Conservation (phyloP, 768 basidiomycete species). For the Mycena olivaceomarginata region DNA sequence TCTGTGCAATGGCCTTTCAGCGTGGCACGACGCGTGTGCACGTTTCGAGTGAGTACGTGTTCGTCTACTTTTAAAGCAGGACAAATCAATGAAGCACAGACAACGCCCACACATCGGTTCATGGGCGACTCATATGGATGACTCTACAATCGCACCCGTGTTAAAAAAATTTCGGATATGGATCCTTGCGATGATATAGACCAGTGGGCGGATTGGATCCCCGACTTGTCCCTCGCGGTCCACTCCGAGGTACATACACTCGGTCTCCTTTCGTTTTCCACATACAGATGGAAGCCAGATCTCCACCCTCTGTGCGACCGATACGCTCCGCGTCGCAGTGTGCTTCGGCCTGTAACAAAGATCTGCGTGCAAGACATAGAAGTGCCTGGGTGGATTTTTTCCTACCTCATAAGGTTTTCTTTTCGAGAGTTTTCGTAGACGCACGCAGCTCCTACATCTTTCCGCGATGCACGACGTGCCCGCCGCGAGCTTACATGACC, state of each 20-base stretch:
- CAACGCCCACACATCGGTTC: slow-evolving; percentile 26
- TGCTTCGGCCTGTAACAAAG: slow-evolving; percentile 40
- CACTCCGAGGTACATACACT: slow-evolving; percentile 31
- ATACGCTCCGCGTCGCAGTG: slow-evolving; percentile 30
- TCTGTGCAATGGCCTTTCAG: slow-evolving; percentile 11
- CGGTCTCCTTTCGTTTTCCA: not conserved
- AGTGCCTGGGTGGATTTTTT: slow-evolving; percentile 20
- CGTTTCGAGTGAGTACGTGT: slow-evolving; percentile 13
- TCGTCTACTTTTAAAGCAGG: not conserved
- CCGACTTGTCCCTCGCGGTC: slow-evolving; percentile 29
- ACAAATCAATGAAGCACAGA: not conserved
- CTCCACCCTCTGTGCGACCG: slow-evolving; percentile 27
- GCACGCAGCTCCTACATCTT: slow-evolving; percentile 32
- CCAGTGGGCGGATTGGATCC: slow-evolving; percentile 29
- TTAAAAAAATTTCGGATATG: no score
- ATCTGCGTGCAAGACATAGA: slow-evolving; percentile 32
- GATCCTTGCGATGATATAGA: slow-evolving; percentile 1
- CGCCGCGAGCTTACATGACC: slow-evolving; percentile 33
- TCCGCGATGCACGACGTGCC: slow-evolving; percentile 35
- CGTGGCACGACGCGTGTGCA: not conserved
- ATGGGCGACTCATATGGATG: slow-evolving; percentile 37
- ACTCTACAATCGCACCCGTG: slow-evolving; percentile 23
- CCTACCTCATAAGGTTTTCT: not conserved
- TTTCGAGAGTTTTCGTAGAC: not conserved
- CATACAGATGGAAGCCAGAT: slow-evolving; percentile 14